phyloP scores from a whole-genome alignment of 805 yeast species.

The Candida germanica region DNA sequence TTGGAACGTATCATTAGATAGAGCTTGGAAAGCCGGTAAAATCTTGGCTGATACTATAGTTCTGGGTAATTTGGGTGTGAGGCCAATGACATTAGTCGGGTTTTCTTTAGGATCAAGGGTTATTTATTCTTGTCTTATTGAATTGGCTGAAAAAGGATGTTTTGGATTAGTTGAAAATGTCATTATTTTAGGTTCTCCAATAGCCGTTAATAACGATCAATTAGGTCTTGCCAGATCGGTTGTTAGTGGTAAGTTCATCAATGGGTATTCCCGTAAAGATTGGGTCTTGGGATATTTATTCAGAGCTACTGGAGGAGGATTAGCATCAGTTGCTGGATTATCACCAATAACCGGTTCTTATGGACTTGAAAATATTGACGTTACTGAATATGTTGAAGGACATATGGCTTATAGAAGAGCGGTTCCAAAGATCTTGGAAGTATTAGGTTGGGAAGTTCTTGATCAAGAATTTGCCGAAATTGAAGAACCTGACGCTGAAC shows the following conservation, averaged over 20 bases:
- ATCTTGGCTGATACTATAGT: constrained; percentile 88
- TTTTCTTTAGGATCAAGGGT: constrained; percentile 92
- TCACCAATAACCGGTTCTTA: constrained; percentile 63
- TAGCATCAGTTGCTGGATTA: constrained; percentile 87
- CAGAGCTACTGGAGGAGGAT: constrained; percentile 93
- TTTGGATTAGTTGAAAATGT: constrained; percentile 89
- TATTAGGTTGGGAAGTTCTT: constrained; percentile 74
- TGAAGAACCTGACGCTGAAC: constrained; percentile 92
- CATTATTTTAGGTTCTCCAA: constrained; percentile 81
- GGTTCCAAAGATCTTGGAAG: constrained; percentile 75
- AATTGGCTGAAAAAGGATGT: constrained; percentile 81
- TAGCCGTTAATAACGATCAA: constrained; percentile 75
- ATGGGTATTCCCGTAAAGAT: constrained; percentile 88
- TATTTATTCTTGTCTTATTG: constrained; percentile 84
- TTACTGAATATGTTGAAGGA: constrained; percentile 84
- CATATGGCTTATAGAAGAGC: constrained; percentile 97
- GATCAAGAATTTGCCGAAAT: constrained; percentile 93
- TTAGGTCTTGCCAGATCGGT: constrained; percentile 75
- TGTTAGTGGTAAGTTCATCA: constrained; percentile 85
- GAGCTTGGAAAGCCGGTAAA: constrained; percentile 96
- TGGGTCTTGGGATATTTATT: constrained; percentile 95
- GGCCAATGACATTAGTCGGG: constrained; percentile 91
- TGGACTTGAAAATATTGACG: constrained; percentile 80
- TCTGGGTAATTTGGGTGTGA: constrained; percentile 81
- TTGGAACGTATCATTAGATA: constrained; percentile 94